Evolutionary conservation across 139 green algal genomes (phyloP).

Genomic region (Tetraselmis striata): DNA sequence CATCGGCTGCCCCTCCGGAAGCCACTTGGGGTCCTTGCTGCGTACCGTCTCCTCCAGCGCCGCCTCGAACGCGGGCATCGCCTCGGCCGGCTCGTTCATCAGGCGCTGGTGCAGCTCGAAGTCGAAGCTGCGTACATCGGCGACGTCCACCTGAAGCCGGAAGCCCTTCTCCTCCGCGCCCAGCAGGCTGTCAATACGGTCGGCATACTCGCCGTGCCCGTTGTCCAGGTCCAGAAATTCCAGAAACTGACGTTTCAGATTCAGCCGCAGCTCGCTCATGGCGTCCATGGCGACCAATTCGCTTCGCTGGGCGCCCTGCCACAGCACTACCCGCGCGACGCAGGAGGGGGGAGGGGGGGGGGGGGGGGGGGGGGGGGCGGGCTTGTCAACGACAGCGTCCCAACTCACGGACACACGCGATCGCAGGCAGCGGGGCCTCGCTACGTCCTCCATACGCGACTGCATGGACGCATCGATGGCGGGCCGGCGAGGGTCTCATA

Average conservation of each 20-base stretch:
- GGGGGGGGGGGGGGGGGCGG: too few relatives aligned
- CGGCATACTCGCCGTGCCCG: conserved; percentile 45
- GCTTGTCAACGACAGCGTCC: too few relatives aligned
- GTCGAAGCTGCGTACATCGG: conserved; percentile 74
- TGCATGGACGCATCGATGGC: too few relatives aligned
- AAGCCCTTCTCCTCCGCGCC: conserved; percentile 29
- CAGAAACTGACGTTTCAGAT: conserved; percentile 65
- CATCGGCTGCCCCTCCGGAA: conserved; percentile 39
- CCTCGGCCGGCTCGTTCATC: conserved; percentile 63
- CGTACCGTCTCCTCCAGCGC: conserved; percentile 67
- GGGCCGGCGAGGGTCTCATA: too few relatives aligned
- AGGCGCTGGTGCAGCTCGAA: conserved; percentile 56
- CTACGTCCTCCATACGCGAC: too few relatives aligned
- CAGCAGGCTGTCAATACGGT: conserved; percentile 46
- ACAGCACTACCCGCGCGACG: too few relatives aligned
- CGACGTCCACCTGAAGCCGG: conserved; percentile 52
- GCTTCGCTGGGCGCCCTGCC: too few relatives aligned
- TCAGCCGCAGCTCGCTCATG: conserved; percentile 37
- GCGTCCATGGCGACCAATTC: conserved; percentile 4
- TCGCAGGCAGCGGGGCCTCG: too few relatives aligned
- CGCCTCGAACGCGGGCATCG: conserved; percentile 79
- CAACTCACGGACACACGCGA: too few relatives aligned
- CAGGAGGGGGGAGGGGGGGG: too few relatives aligned
- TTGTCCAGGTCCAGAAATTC: conserved; percentile 67
- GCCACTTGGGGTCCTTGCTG: conserved; percentile 34